Evolutionary conservation across 768 basidiomycete genomes (phyloP), one percentile per base, ranked within the genome.

Genomic region (Tephrocybe sp.): DNA sequence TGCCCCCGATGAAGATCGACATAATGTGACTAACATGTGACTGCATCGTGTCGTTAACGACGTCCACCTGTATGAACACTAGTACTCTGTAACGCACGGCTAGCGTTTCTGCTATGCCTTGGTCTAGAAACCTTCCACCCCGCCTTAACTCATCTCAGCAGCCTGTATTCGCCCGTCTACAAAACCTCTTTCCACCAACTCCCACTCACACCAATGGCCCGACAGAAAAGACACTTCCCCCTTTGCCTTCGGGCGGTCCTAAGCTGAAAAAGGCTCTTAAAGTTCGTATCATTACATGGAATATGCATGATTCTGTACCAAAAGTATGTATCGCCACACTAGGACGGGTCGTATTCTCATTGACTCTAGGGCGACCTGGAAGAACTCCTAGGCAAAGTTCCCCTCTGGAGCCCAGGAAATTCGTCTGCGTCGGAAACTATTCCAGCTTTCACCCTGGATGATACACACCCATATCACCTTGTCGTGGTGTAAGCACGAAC

Each of bases 251-350:
- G 8, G 16, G 20, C 23, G 11, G 45, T 8, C 14, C 19, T 4
- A 36, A n/a, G 4, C 20, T 22, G 12, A 45, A 33, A 10, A 62
- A 52, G 32, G 46, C 45, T 32, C 69, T 90, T 39, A 91, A 90
- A 61, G 69, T 89, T 34, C 71, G 83, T 38, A 79, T 90, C 41
- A 45, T 89, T 31, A 86, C 85, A 33, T 92, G 89, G 89, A 92
- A 91, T 56, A 92, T 92, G 89, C 85, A 91, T 55, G 87, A 90
- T 55, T 84, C 84, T 0, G 61, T 90, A 5, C 89, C 89, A 26
- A 90, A 87, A 77, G 87, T 83, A 23, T 13, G 62, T 53, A 14
- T 14, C 45, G 48, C 33, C 23, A 32, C 13, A 9, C 13, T n/a
- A 22, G 11, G 23, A 33, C n/a, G 26, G 12, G n/a, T 34, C 13